Conservation (phyloP, 305 asterid species). For the Nicotiana rustica region DNA sequence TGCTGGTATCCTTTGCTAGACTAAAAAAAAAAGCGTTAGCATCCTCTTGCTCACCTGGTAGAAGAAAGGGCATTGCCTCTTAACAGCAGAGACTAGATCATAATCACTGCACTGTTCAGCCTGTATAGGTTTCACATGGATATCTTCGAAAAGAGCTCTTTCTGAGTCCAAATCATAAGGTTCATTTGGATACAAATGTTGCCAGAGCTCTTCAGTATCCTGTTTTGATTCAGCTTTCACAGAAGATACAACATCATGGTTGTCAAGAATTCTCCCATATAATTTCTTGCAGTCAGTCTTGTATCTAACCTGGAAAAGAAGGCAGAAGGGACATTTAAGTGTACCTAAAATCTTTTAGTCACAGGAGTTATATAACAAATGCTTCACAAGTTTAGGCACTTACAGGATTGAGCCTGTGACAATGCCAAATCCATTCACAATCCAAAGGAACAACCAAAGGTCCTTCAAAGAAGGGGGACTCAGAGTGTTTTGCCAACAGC, state of each 20-base stretch:
- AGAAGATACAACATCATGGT: conserved; percentile 68
- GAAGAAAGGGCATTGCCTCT: conserved; percentile 88
- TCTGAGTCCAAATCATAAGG: conserved; percentile 64
- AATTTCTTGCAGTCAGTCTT: conserved; percentile 79
- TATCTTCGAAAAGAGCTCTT: conserved; percentile 42
- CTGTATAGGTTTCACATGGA: conserved; percentile 39
- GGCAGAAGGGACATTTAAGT: conserved; percentile 21
- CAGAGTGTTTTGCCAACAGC: conserved; percentile 81
- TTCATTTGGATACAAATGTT: conserved; percentile 63
- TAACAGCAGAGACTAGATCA: conserved; percentile 81
- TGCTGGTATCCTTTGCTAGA: neutral
- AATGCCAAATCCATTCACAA: conserved; percentile 99
- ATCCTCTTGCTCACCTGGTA: conserved; percentile 70
- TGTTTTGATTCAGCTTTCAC: conserved; percentile 52
- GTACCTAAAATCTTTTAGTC: conserved; percentile 15
- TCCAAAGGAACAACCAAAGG: conserved; percentile 90
- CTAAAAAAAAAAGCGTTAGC: neutral
- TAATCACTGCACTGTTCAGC: conserved; percentile 64
- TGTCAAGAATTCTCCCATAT: conserved; percentile 82
- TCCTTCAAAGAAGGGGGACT: conserved; percentile 66
- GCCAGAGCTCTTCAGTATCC: conserved; percentile 73
- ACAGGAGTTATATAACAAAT: conserved; percentile 34
- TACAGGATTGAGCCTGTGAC: conserved; percentile 98
- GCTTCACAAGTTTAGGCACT: conserved; percentile 35
- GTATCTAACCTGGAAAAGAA: conserved; percentile 71